These are phyloP conservation scores for Acanthamoeba lenticulata DNA, from an alignment of 208 protist species.

Conservation along the genomic window DNA sequence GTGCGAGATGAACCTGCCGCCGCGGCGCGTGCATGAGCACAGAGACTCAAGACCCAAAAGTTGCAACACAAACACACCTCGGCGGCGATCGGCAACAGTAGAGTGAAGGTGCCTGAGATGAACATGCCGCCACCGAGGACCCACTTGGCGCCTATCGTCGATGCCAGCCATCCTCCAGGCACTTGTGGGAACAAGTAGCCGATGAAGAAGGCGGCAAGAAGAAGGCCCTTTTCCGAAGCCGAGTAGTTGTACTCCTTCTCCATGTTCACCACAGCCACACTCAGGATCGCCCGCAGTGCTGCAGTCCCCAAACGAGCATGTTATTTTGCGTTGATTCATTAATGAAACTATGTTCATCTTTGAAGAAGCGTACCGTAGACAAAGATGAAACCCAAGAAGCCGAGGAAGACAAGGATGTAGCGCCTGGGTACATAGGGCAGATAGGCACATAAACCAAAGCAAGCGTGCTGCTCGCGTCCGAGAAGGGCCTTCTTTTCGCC, in stretches of 20 bases:
- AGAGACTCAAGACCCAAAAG: too few species aligned
- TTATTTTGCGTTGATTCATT: too few species aligned
- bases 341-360: background rate
- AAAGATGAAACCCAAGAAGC: conserved; percentile 51
- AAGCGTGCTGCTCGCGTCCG: background rate
- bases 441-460: background rate
- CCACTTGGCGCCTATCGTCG: conserved; percentile 55
- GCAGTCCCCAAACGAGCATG: background rate
- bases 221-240: background rate
- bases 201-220: conserved; percentile 58
- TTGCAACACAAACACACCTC: background rate
- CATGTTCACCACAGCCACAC: conserved; percentile 55
- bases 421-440: background rate
- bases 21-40: too few species aligned
- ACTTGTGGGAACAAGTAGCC: conserved; percentile 47
- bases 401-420: conserved; percentile 34
- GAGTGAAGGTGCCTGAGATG: background rate
- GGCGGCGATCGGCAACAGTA: conserved; percentile 31
- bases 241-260: conserved; percentile 56
- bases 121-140: background rate
- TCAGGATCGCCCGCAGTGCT: conserved; percentile 59
- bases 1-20: too few species aligned
- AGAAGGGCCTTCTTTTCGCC: background rate
- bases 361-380: conserved; percentile 48
- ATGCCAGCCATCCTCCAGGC: conserved; percentile 48